Conservation (phyloP, 2,329 filamentous ascomycete genomes). For the Sclerotinia subarctica region DNA sequence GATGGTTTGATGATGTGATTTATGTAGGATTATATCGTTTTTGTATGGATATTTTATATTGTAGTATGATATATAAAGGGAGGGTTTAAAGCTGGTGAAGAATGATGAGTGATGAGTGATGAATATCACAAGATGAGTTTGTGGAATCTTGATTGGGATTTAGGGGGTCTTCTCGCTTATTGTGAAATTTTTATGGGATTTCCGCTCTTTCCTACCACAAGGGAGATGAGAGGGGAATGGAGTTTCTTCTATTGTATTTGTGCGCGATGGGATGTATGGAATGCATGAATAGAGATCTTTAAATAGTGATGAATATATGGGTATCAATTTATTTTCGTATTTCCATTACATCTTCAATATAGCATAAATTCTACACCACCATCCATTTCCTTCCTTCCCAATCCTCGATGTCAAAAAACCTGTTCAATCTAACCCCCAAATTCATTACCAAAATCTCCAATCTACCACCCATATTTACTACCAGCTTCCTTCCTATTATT, state of each 20-base stretch:
- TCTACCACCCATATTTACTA: slow-evolving; percentile 76
- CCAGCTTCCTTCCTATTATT: slow-evolving; percentile 79
- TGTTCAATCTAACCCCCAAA: not conserved
- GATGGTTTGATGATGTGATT: too few relatives aligned
- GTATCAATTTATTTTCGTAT: not conserved
- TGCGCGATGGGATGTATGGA: not conserved
- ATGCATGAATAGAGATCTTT: not conserved
- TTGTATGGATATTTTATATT: too few relatives aligned
- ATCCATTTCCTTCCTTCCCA: not conserved
- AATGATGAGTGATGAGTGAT: too few relatives aligned
- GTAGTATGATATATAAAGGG: too few relatives aligned
- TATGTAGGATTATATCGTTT: too few relatives aligned
- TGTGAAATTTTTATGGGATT: not conserved
- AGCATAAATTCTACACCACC: not conserved
- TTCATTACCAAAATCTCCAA: not conserved
- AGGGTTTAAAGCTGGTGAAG: too few relatives aligned
- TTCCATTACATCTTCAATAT: too few relatives aligned
- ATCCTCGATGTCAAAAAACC: not conserved
- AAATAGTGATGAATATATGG: not conserved
- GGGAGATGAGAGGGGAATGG: not conserved
- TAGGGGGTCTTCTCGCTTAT: not conserved
- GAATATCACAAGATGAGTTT: too few relatives aligned
- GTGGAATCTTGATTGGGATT: not conserved
- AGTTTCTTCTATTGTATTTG: not conserved
- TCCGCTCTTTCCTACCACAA: not conserved